Conservation (phyloP, 1,284 basidiomycete species). For the Salmacisia buchloeana region DNA sequence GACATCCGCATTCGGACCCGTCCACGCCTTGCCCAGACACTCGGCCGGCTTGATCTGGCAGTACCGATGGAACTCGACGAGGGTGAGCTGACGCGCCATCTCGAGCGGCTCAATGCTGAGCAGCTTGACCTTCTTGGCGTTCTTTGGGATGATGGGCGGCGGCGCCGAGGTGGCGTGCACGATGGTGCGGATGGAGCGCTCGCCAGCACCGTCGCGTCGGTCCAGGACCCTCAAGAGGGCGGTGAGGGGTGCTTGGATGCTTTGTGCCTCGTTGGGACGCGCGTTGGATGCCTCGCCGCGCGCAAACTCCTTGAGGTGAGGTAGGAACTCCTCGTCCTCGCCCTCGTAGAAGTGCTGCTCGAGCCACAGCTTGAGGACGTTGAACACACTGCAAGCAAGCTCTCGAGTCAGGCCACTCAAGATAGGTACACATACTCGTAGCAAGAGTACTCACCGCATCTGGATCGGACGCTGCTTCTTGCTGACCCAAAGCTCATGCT, state of each 20-base stretch:
- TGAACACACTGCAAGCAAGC: conserved; percentile 42
- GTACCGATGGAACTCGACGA: conserved; percentile 84
- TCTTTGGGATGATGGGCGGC: conserved; percentile 67
- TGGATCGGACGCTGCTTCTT: conserved; percentile 85
- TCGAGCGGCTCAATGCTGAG: conserved; percentile 86
- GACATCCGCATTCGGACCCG: conserved; percentile 26
- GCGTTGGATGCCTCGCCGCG: conserved; percentile 37
- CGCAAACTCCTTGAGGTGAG: conserved; percentile 48
- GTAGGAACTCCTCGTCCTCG: conserved; percentile 49
- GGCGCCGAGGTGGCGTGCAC: conserved; percentile 51
- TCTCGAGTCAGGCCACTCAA: neutral
- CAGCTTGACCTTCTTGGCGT: conserved; percentile 70
- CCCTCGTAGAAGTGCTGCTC: conserved; percentile 50
- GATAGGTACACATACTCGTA: conserved; percentile 68
- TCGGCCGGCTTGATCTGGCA: conserved; percentile 84
- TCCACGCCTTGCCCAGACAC: conserved; percentile 62
- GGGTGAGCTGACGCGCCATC: conserved; percentile 85
- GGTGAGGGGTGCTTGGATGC: conserved; percentile 31
- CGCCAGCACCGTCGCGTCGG: conserved; percentile 38
- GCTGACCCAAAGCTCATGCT: conserved; percentile 75
- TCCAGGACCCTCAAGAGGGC: conserved; percentile 49
- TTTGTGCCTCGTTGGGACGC: conserved; percentile 26
- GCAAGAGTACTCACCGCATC: conserved; percentile 59
- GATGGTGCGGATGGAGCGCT: conserved; percentile 40
- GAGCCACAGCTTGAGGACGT: conserved; percentile 53